Conservation (phyloP, 1,284 basidiomycete species). For the Quambalaria eucalypti region DNA sequence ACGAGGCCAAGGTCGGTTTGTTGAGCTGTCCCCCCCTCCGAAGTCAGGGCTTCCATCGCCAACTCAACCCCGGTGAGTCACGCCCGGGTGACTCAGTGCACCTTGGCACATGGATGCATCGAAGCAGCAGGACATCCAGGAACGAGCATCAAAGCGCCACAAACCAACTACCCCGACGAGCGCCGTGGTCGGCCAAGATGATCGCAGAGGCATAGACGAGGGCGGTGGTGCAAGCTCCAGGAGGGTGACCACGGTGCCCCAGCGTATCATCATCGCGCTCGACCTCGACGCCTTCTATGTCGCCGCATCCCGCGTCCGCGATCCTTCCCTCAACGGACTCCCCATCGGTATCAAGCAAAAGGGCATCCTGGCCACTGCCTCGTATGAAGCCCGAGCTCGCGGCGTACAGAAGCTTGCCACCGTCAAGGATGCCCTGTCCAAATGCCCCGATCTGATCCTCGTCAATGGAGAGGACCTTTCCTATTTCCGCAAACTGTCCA, state of each 20-base stretch:
- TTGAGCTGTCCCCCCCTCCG: no score
- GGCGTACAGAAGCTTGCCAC: slow-evolving; percentile 44
- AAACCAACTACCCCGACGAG: neutral
- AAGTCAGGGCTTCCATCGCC: no score
- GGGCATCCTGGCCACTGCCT: slow-evolving; percentile 47
- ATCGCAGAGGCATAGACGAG: no score
- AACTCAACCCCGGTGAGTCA: no score
- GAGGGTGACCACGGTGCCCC: neutral
- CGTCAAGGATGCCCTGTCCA: slow-evolving; percentile 40
- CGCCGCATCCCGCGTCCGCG: slow-evolving; percentile 43
- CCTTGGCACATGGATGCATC: no score
- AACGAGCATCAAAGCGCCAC: no score
- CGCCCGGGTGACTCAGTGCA: no score
- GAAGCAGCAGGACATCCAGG: no score
- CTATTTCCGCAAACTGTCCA: slow-evolving; percentile 41
- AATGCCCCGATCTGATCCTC: slow-evolving; percentile 44
- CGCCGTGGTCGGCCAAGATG: neutral
- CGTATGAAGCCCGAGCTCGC: slow-evolving; percentile 47
- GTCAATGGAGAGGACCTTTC: slow-evolving; percentile 48
- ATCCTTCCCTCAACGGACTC: slow-evolving; percentile 43
- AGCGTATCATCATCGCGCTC: slow-evolving; percentile 16
- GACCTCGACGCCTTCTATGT: slow-evolving; percentile 42
- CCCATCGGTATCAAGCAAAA: slow-evolving; percentile 49
- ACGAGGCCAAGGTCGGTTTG: no score
- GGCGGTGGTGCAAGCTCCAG: neutral